These are phyloP conservation scores for Penicillium griseofulvum DNA, from an alignment of 2,329 filamentous ascomycete genomes.

Conservation along the genomic window DNA sequence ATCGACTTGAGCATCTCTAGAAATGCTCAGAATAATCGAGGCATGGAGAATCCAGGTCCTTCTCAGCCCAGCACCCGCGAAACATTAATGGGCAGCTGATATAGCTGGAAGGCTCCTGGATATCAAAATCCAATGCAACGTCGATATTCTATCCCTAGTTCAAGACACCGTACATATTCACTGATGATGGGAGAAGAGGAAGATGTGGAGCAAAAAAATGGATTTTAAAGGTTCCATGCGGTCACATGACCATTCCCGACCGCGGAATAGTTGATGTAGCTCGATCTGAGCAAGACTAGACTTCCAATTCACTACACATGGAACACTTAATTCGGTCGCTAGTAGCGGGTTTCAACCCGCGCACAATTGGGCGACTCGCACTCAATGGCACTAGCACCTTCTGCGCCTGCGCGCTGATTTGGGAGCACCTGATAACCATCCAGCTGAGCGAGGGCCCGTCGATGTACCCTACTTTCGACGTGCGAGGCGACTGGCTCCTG, in stretches of 20 bases:
- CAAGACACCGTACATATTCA: background rate
- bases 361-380: slow-evolving; percentile 27
- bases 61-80: slow-evolving; percentile 9
- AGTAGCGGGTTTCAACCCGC: slow-evolving; percentile 23
- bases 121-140: background rate
- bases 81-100: slow-evolving; percentile 16
- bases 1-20: background rate
- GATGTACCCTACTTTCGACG: slow-evolving; percentile 82
- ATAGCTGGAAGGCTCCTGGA: background rate
- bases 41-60: background rate
- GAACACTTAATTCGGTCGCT: slow-evolving; percentile 29
- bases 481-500: slow-evolving; percentile 66
- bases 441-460: slow-evolving; percentile 68
- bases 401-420: slow-evolving; percentile 38
- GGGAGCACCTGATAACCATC: slow-evolving; percentile 62
- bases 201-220: background rate
- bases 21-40: background rate
- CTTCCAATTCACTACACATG: slow-evolving; percentile 19
- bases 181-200: background rate
- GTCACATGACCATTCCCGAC: slow-evolving; percentile 14
- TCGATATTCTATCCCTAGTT: background rate
- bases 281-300: slow-evolving; percentile 6
- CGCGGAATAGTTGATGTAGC: slow-evolving; percentile 3
- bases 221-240: slow-evolving; percentile 13
- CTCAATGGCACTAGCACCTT: slow-evolving; percentile 35